Conservation (phyloP, 148 eudicot genomes). For the Hydrangea macrophylla region DNA sequence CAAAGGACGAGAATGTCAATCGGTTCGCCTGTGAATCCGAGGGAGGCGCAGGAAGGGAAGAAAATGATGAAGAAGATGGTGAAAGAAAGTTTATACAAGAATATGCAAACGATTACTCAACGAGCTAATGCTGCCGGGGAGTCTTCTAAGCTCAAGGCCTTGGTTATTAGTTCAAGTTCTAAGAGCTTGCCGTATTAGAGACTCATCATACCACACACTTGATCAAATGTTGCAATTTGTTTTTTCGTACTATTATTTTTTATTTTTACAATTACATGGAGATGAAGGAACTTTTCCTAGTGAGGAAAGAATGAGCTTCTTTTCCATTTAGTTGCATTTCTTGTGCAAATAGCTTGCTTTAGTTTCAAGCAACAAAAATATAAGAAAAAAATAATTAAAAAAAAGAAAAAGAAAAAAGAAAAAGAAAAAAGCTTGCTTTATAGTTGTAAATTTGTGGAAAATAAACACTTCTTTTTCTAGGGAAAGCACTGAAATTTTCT, state of each 20-base stretch:
- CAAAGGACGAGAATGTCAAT: slow-evolving; percentile 40
- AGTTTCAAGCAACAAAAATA: too few species aligned
- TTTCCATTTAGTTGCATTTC: not conserved
- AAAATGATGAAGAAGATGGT: slow-evolving; percentile 78
- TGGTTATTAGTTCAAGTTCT: slow-evolving; percentile 78
- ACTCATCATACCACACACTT: not conserved
- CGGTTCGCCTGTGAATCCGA: slow-evolving; percentile 43
- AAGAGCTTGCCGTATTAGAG: slow-evolving; percentile 85
- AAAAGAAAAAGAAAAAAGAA: too few species aligned
- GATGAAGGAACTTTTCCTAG: not conserved
- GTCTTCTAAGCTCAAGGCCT: slow-evolving; percentile 61
- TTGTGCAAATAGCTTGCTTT: not conserved
- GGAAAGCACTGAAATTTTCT: too few species aligned
- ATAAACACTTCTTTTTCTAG: too few species aligned
- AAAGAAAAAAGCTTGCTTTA: too few species aligned
- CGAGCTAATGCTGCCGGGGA: slow-evolving; percentile 61
- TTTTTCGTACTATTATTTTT: not conserved
- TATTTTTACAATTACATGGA: not conserved
- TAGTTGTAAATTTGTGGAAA: too few species aligned
- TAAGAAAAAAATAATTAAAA: too few species aligned
- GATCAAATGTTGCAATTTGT: not conserved
- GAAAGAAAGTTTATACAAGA: slow-evolving; percentile 67
- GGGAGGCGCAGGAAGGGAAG: slow-evolving; percentile 54
- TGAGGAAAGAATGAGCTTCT: not conserved
- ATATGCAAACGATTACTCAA: slow-evolving; percentile 76